phyloP scores from a whole-genome alignment of 148 eudicot species.

The Camellia sinensis region DNA sequence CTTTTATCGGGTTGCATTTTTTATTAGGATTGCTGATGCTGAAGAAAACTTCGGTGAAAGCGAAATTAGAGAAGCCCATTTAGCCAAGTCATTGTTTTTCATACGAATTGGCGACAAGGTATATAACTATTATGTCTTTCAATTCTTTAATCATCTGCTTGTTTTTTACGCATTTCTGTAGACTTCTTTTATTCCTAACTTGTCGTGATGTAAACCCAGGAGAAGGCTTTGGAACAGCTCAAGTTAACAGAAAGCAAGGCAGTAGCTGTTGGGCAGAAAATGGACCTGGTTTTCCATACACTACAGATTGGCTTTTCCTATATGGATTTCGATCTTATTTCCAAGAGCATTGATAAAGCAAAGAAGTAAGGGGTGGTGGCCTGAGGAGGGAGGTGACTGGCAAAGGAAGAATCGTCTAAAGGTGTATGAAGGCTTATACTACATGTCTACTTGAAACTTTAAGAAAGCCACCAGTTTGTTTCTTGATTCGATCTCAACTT shows the following conservation, averaged over 20 bases:
- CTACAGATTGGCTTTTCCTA: constrained; percentile 84
- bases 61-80: constrained; percentile 98
- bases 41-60: constrained; percentile 98
- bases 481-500: constrained; percentile 95
- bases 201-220: constrained; percentile 35
- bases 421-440: constrained; percentile 93
- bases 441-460: constrained; percentile 90
- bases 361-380: constrained; percentile 55
- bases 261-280: constrained; percentile 97
- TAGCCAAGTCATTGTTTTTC: constrained; percentile 85
- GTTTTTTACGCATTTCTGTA: neutral
- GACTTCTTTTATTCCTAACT: neutral
- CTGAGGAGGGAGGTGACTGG: constrained; percentile 99
- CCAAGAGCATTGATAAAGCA: constrained; percentile 91
- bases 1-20: constrained; percentile 10
- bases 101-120: constrained; percentile 85
- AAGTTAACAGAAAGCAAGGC: constrained; percentile 90
- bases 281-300: constrained; percentile 93
- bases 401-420: constrained; percentile 96
- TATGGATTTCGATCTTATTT: constrained; percentile 93
- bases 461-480: constrained; percentile 81
- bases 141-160: neutral
- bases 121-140: neutral
- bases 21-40: constrained; percentile 85
- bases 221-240: constrained; percentile 88